phyloP scores from a whole-genome alignment of 2,329 filamentous ascomycete species.

The Pezicula rhizophila region DNA sequence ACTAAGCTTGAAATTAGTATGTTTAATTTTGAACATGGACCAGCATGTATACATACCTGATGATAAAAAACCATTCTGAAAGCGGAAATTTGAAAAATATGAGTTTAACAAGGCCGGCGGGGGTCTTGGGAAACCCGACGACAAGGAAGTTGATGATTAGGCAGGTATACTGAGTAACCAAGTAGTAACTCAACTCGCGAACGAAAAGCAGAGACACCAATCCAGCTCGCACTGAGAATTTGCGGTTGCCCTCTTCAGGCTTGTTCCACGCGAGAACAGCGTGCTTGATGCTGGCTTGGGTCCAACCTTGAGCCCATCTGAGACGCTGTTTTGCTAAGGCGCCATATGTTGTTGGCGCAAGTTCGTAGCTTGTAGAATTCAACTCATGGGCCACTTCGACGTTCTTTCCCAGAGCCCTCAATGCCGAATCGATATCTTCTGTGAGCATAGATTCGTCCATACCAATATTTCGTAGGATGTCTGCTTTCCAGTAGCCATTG shows the following conservation, averaged over 20 bases:
- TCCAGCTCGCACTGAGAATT: conserved; percentile 34
- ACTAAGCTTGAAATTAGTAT: conserved; percentile 17
- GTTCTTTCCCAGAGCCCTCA: conserved; percentile 32
- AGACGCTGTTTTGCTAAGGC: conserved; percentile 44
- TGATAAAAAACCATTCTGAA: conserved; percentile 39
- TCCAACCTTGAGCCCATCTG: conserved; percentile 45
- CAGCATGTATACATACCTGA: conserved; percentile 33
- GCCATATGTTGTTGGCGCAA: conserved; percentile 37
- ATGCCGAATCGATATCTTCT: conserved; percentile 43
- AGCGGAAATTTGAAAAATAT: conserved; percentile 43
- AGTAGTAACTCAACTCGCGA: conserved; percentile 40
- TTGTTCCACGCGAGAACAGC: conserved; percentile 36
- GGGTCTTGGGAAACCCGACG: conserved; percentile 34
- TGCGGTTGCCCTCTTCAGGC: conserved; percentile 29
- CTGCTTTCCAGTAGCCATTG: conserved; percentile 42
- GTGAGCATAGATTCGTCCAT: conserved; percentile 45
- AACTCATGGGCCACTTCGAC: conserved; percentile 40
- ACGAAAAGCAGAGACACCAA: conserved; percentile 38
- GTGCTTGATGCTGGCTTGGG: conserved; percentile 39
- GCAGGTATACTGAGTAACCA: conserved; percentile 42
- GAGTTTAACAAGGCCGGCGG: conserved; percentile 30
- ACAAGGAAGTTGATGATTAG: conserved; percentile 39
- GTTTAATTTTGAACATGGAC: not conserved
- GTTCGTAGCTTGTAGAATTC: conserved; percentile 42
- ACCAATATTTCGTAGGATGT: conserved; percentile 36